A percentile compares a stretch with the other conserved stretches of the same genome.
Evolutionary conservation across 140 eudicot genomes (phyloP).

Genomic region (Ambrosia hybrid): DNA sequence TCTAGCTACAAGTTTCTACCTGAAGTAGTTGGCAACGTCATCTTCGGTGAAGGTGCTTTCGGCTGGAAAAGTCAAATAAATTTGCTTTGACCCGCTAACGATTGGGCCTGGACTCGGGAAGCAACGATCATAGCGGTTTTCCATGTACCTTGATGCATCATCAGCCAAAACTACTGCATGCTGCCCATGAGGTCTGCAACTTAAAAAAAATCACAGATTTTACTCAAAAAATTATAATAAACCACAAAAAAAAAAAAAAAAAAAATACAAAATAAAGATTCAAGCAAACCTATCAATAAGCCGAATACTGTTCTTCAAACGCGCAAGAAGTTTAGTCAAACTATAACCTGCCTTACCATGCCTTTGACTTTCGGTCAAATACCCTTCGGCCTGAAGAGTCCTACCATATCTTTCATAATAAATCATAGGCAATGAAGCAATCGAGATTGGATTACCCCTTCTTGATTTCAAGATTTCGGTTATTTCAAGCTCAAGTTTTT

Average conservation of each 20-base stretch:
- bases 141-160: constrained; percentile 63
- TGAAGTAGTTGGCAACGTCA: constrained; percentile 70
- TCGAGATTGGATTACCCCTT: constrained; percentile 68
- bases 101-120: constrained; percentile 73
- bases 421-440: constrained; percentile 78
- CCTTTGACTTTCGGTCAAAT: constrained; percentile 76
- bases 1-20: constrained; percentile 31
- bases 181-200: constrained; percentile 88
- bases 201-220: constrained; percentile 22
- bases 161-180: constrained; percentile 71
- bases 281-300: constrained; percentile 66
- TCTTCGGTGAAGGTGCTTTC: constrained; percentile 84
- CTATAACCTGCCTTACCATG: constrained; percentile 83
- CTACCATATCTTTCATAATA: constrained; percentile 69
- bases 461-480: constrained; percentile 65
- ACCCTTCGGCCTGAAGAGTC: constrained; percentile 76
- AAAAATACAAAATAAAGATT: not conserved
- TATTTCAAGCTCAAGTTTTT: constrained; percentile 60
- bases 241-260: not conserved
- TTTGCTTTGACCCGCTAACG: constrained; percentile 73
- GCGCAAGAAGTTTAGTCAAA: constrained; percentile 80
- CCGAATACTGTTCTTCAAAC: constrained; percentile 57
- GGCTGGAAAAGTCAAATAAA: constrained; percentile 83
- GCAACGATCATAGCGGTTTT: constrained; percentile 44
- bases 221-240: constrained; percentile 9